A percentile compares a stretch with the other conserved stretches of the same genome.
phyloP scores from a whole-genome alignment of 2,329 filamentous ascomycete genomes.

The Aureobasidium zeae region DNA sequence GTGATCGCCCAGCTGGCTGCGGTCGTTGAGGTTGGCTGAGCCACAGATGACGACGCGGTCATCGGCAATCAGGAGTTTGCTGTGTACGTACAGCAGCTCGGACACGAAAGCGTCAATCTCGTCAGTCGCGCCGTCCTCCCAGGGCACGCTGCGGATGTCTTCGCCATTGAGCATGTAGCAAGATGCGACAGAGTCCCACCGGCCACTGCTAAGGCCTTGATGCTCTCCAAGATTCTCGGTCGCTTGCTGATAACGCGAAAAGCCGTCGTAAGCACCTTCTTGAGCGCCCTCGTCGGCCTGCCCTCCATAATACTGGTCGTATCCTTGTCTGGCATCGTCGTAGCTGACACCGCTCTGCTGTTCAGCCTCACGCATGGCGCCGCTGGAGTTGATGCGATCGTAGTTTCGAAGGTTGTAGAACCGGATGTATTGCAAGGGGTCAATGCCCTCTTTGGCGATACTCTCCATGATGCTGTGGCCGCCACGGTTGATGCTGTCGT shows the following conservation, averaged over 20 bases:
- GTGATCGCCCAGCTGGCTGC: conserved; percentile 71
- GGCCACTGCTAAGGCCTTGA: conserved; percentile 37
- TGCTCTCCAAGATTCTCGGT: conserved; percentile 46
- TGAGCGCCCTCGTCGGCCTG: conserved; percentile 28
- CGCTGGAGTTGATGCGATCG: conserved; percentile 67
- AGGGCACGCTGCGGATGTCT: conserved; percentile 56
- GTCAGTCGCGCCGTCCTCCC: conserved; percentile 45
- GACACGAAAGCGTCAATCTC: conserved; percentile 55
- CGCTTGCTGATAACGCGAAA: conserved; percentile 63
- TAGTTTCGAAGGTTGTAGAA: conserved; percentile 83
- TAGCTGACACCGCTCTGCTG: conserved; percentile 57
- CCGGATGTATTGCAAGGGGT: conserved; percentile 64
- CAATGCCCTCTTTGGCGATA: conserved; percentile 54
- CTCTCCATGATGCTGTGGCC: conserved; percentile 69
- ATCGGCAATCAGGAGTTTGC: conserved; percentile 70
- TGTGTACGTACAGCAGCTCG: conserved; percentile 56
- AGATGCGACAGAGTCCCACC: conserved; percentile 66
- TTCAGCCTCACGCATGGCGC: conserved; percentile 53
- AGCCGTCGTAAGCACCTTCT: conserved; percentile 29
- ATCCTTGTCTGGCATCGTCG: conserved; percentile 54
- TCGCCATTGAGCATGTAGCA: conserved; percentile 77
- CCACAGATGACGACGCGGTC: conserved; percentile 76
- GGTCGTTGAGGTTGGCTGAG: conserved; percentile 60
- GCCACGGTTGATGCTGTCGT: conserved; percentile 67
- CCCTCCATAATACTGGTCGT: conserved; percentile 45